Conservation (phyloP, 2,329 filamentous ascomycete genomes). For the Penicillium expansum region DNA sequence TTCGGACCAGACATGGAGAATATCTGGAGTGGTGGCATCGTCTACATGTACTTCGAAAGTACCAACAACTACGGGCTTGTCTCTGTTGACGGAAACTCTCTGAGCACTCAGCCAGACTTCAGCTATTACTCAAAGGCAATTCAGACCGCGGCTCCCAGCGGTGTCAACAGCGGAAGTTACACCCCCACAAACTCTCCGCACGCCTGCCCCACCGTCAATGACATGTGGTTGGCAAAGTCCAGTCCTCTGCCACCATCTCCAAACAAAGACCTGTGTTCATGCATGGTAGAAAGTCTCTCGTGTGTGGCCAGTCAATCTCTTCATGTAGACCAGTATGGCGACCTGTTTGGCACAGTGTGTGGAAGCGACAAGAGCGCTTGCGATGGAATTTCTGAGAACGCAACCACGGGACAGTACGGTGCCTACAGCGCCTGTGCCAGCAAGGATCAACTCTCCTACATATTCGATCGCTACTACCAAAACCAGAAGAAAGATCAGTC, state of each 20-base stretch:
- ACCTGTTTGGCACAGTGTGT: slow-evolving; percentile 61
- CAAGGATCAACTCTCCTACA: slow-evolving; percentile 5
- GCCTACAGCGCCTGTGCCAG: slow-evolving; percentile 34
- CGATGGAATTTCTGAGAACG: slow-evolving; percentile 41
- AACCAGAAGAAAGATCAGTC: background rate
- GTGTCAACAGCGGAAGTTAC: slow-evolving; percentile 3
- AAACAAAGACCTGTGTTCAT: slow-evolving; percentile 73
- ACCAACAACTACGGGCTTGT: slow-evolving; percentile 69
- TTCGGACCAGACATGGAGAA: slow-evolving; percentile 75
- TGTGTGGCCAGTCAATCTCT: slow-evolving; percentile 61
- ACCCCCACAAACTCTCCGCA: background rate
- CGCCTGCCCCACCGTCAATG: background rate
- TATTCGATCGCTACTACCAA: slow-evolving; percentile 4
- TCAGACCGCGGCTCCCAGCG: background rate
- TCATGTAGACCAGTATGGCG: slow-evolving; percentile 46
- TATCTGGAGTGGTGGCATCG: slow-evolving; percentile 90
- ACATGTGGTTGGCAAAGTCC: slow-evolving; percentile 63
- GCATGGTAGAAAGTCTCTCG: slow-evolving; percentile 71
- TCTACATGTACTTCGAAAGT: slow-evolving; percentile 97
- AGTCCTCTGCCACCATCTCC: slow-evolving; percentile 74
- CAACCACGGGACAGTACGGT: slow-evolving; percentile 42
- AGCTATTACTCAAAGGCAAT: slow-evolving; percentile 5
- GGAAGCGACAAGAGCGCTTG: slow-evolving; percentile 37
- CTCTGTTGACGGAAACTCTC: slow-evolving; percentile 64
- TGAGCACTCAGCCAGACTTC: slow-evolving; percentile 49